Evolutionary conservation across 2,329 filamentous ascomycete genomes (phyloP).

Genomic region (Paecilomyces formosus): DNA sequence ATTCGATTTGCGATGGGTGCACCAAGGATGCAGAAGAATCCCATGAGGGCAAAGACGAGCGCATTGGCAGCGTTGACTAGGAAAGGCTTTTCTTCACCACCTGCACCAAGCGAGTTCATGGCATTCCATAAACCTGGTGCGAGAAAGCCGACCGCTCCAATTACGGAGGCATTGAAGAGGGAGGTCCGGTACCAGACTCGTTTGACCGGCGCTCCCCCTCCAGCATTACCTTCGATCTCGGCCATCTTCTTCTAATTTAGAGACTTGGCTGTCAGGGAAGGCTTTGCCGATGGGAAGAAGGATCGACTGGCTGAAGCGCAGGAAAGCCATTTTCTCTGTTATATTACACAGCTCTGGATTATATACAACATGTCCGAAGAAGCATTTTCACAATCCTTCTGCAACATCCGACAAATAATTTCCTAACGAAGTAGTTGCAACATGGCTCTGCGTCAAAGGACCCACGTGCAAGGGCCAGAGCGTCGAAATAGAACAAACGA

Average conservation of each 20-base stretch:
- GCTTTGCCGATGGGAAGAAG: neutral
- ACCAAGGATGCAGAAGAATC: constrained; percentile 39
- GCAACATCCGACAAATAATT: neutral
- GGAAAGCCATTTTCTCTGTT: neutral
- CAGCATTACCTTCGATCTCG: neutral
- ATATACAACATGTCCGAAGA: neutral
- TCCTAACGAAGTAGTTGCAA: neutral
- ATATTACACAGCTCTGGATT: neutral
- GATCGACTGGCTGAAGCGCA: neutral
- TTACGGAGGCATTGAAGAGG: constrained; percentile 45
- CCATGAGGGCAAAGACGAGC: constrained; percentile 39
- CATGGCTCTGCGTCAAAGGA: neutral
- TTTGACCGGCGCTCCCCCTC: neutral
- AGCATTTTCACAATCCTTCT: neutral
- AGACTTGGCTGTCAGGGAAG: neutral
- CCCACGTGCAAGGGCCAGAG: neutral
- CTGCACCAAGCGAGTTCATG: constrained; percentile 48
- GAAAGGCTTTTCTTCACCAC: constrained; percentile 45
- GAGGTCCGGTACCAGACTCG: constrained; percentile 40
- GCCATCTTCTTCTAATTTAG: neutral
- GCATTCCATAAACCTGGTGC: constrained; percentile 45
- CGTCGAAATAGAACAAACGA: neutral
- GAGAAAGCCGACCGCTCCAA: constrained; percentile 43
- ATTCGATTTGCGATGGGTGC: constrained; percentile 44
- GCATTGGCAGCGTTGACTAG: constrained; percentile 48